Evolutionary conservation across 2,329 filamentous ascomycete species (phyloP).

Genomic region (Trematosphaeria pertusa): DNA sequence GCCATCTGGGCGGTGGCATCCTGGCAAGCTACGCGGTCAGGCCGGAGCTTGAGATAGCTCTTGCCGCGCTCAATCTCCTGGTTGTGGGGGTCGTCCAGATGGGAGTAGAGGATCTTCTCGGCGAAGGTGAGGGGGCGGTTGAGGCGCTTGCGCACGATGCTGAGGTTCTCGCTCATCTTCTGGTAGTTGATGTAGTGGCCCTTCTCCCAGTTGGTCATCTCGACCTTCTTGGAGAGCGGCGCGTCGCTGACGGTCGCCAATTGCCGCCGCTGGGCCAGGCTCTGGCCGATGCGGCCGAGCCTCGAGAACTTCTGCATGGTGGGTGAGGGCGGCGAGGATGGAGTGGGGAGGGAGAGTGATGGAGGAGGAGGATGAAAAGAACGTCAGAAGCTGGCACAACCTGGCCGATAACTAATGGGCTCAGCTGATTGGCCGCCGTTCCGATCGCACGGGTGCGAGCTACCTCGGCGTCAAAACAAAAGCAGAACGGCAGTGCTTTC

Average conservation of each 20-base stretch:
- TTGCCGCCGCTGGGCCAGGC: conserved; percentile 66
- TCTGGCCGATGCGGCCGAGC: conserved; percentile 70
- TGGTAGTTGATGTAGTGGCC: conserved; percentile 98
- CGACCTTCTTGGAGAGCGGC: conserved; percentile 92
- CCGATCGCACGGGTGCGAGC: conserved; percentile 23
- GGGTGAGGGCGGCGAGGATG: conserved; percentile 45
- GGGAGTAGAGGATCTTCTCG: conserved; percentile 99
- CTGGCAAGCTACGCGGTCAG: conserved; percentile 98
- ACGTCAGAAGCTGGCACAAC: conserved; percentile 44
- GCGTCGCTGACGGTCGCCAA: conserved; percentile 88
- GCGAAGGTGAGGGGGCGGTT: conserved; percentile 93
- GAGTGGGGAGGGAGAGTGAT: conserved; percentile 46
- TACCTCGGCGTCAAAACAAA: conserved; percentile 33
- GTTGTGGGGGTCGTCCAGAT: conserved; percentile 93
- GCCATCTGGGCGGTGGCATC: conserved; percentile 99
- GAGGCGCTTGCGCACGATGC: conserved; percentile 85
- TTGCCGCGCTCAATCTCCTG: conserved; percentile 96
- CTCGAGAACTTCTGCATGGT: conserved; percentile 76
- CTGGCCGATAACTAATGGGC: conserved; percentile 43
- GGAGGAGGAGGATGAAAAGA: conserved; percentile 43
- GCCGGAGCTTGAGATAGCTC: conserved; percentile 95
- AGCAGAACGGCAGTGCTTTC: conserved; percentile 31
- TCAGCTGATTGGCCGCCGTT: conserved; percentile 38
- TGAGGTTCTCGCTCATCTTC: conserved; percentile 98
- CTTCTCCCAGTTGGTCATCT: conserved; percentile 96